phyloP scores from a whole-genome alignment of 257 asterid genomes.

The Nicotiana undulata region DNA sequence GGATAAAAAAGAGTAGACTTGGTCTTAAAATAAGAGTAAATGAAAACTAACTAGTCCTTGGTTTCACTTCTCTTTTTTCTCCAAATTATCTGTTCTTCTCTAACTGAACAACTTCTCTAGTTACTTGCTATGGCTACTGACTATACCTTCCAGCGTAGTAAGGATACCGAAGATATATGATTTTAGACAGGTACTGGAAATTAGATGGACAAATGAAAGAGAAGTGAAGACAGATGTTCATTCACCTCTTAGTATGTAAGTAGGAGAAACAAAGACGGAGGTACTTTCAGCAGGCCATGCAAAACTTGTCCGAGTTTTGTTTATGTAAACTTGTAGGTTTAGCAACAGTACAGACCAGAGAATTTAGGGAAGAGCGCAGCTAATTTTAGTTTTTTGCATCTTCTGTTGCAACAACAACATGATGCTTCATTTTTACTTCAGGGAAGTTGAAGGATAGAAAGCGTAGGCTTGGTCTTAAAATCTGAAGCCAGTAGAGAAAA shows the following conservation, averaged over 20 bases:
- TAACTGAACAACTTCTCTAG: not conserved
- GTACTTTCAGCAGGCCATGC: not conserved
- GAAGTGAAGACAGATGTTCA: not conserved
- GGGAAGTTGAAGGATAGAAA: not conserved
- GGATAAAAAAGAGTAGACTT: not conserved
- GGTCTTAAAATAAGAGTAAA: not conserved
- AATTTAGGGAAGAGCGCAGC: not conserved
- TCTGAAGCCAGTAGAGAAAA: not conserved
- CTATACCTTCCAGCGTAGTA: not conserved
- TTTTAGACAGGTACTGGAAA: not conserved
- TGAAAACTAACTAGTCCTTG: not conserved
- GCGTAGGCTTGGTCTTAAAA: not conserved
- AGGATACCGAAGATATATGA: not conserved
- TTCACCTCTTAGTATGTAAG: not conserved
- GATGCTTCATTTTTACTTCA: not conserved
- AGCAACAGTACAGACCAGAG: not conserved
- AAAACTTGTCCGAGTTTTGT: not conserved
- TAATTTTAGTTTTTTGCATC: not conserved
- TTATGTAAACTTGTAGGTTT: not conserved
- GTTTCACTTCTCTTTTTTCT: not conserved
- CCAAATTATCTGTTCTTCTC: not conserved
- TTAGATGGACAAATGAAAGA: not conserved
- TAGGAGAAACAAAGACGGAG: not conserved
- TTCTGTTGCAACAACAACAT: not conserved
- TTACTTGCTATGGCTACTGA: not conserved